Conservation (phyloP, 768 basidiomycete species). For the Tricholoma hemisulphureum region DNA sequence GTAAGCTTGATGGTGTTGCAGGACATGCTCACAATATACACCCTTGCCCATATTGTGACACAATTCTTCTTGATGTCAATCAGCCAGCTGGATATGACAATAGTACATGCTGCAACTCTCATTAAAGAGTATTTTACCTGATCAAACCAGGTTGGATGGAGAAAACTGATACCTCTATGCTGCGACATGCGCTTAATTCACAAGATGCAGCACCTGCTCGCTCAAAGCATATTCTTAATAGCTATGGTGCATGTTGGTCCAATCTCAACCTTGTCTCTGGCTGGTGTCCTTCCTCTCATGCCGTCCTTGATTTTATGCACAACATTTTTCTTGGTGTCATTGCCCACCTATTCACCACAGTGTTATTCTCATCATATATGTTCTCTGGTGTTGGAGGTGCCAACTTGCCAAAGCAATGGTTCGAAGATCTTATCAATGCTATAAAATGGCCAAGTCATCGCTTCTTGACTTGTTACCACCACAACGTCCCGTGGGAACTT, state of each 20-base stretch:
- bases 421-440: constrained; percentile 21
- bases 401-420: constrained; percentile 13
- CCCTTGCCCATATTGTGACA: constrained; percentile 21
- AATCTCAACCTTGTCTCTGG: constrained; percentile 20
- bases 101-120: background rate
- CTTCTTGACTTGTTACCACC: too few species aligned
- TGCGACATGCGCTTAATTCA: background rate
- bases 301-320: constrained; percentile 28
- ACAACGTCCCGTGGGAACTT: too few species aligned
- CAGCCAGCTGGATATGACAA: constrained; percentile 7
- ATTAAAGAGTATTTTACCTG: background rate
- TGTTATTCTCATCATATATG: constrained; percentile 14
- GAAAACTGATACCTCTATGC: constrained; percentile 5
- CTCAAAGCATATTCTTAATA: constrained; percentile 12
- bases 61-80: constrained; percentile 16
- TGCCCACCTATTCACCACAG: constrained; percentile 14
- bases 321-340: constrained; percentile 23
- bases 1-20: constrained; percentile 20
- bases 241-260: constrained; percentile 18
- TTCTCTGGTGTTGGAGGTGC: constrained; percentile 13
- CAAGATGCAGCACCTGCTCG: background rate
- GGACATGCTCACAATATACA: constrained; percentile 21
- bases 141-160: background rate
- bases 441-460: too few species aligned
- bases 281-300: constrained; percentile 18